Conservation (phyloP, 352 stramenopile species). For the Globisporangium camurandrum region DNA sequence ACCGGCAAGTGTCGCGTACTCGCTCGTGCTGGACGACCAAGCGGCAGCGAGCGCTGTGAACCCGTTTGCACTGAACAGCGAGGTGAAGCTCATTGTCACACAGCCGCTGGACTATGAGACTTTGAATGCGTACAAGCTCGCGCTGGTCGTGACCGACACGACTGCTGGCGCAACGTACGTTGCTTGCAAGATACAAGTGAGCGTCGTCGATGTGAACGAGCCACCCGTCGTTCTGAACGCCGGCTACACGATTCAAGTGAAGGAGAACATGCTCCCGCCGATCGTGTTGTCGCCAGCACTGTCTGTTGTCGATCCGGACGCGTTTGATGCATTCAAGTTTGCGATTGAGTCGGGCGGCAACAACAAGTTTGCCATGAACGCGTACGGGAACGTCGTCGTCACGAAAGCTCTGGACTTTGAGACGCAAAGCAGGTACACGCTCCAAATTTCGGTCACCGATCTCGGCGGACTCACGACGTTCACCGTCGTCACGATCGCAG, state of each 20-base stretch:
- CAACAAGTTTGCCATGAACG: conserved; percentile 31
- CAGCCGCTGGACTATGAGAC: conserved; percentile 24
- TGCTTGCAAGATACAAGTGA: conserved; percentile 31
- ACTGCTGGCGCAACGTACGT: conserved; percentile 4
- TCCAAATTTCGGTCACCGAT: conserved; percentile 37
- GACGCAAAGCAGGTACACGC: conserved; percentile 18
- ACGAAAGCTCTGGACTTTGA: conserved; percentile 37
- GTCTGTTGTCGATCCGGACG: conserved; percentile 27
- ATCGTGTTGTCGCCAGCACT: conserved; percentile 22
- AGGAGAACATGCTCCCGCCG: conserved; percentile 33
- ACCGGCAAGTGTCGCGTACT: conserved; percentile 6
- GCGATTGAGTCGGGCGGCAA: conserved; percentile 25
- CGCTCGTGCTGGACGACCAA: background rate
- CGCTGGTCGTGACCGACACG: conserved; percentile 20
- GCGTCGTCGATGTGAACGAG: conserved; percentile 49
- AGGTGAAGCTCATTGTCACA: conserved; percentile 16
- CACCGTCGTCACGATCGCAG: conserved; percentile 16
- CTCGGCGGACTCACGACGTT: conserved; percentile 23
- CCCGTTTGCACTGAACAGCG: conserved; percentile 4
- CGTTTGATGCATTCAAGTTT: conserved; percentile 34
- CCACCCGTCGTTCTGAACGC: conserved; percentile 22
- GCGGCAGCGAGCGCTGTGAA: background rate
- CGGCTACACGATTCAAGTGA: conserved; percentile 15
- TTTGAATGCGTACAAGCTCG: conserved; percentile 7
- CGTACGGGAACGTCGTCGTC: conserved; percentile 31